Percentiles rank a stretch among this genome's conserved stretches.
These are phyloP conservation scores for Licmophora abbreviata DNA, from an alignment of 108 stramenopile genomes.

Conservation along the genomic window DNA sequence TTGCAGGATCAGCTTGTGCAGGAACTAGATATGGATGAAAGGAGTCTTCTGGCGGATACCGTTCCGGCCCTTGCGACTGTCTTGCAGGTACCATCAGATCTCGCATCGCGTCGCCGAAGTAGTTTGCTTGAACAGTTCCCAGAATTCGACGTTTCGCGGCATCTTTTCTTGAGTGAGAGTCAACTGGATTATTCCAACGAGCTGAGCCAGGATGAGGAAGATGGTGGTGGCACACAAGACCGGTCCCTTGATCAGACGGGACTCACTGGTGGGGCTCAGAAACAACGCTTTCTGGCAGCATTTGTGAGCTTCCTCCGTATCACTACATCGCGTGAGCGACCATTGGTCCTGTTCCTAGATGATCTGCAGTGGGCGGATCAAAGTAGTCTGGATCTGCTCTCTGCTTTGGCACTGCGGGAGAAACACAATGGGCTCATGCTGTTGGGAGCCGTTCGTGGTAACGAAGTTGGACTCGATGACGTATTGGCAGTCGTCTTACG, in stretches of 20 bases:
- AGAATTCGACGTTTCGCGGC: too few relatives aligned
- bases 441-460: conserved; percentile 16
- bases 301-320: conserved; percentile 13
- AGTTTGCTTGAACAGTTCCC: too few relatives aligned
- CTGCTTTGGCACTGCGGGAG: not conserved
- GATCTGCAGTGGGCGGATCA: conserved; percentile 24
- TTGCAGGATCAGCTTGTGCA: not conserved
- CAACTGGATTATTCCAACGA: not conserved
- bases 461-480: conserved; percentile 10
- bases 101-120: too few relatives aligned
- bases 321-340: conserved; percentile 7
- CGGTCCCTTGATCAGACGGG: not conserved
- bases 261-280: conserved; percentile 1
- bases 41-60: conserved; percentile 5
- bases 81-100: too few relatives aligned
- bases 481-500: conserved; percentile 12
- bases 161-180: too few relatives aligned
- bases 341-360: conserved; percentile 21
- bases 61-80: conserved; percentile 11
- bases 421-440: conserved; percentile 10
- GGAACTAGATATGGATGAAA: not conserved
- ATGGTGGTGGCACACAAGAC: not conserved
- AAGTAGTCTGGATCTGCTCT: conserved; percentile 2
- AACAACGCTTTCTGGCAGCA: not conserved
- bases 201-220: not conserved